Evolutionary conservation across 768 basidiomycete genomes (phyloP).

Genomic region (Russula sp.): DNA sequence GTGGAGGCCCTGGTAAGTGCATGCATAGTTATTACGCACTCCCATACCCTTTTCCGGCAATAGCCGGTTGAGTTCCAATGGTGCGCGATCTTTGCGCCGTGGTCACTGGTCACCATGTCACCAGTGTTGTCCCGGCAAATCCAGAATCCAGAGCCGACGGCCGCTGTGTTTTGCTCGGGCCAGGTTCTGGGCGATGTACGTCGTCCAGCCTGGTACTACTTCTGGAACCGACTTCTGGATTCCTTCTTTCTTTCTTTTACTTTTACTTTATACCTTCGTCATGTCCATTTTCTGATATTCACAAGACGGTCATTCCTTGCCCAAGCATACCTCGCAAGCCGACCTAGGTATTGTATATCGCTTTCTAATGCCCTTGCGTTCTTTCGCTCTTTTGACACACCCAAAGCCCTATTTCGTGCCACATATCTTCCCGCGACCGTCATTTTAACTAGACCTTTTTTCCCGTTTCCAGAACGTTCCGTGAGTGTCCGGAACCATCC

Average conservation of each 20-base stretch:
- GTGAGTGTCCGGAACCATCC: background rate
- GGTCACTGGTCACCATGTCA: background rate
- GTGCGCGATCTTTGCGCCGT: background rate
- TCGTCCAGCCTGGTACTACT: slow-evolving; percentile 1
- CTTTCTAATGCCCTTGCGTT: background rate
- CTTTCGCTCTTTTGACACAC: background rate
- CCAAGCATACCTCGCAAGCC: background rate
- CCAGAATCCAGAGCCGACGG: background rate
- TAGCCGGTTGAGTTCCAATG: background rate
- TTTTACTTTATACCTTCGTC: too few relatives aligned
- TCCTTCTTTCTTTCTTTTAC: background rate
- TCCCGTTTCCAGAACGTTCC: slow-evolving; percentile 18
- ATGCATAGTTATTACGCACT: background rate
- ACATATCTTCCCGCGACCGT: background rate
- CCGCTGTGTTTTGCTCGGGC: background rate
- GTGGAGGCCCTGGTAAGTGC: background rate
- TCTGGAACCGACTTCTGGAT: background rate
- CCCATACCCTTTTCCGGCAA: background rate
- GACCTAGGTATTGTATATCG: slow-evolving; percentile 9
- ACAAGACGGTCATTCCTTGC: slow-evolving; percentile 3
- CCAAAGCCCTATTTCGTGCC: background rate
- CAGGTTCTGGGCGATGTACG: slow-evolving; percentile 1
- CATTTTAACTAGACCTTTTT: background rate
- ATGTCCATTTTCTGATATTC: slow-evolving; percentile 4
- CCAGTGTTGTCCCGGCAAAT: background rate